Base-by-base conservation (phyloP, 306 rosid species). In the Parietaria judaica region DNA sequence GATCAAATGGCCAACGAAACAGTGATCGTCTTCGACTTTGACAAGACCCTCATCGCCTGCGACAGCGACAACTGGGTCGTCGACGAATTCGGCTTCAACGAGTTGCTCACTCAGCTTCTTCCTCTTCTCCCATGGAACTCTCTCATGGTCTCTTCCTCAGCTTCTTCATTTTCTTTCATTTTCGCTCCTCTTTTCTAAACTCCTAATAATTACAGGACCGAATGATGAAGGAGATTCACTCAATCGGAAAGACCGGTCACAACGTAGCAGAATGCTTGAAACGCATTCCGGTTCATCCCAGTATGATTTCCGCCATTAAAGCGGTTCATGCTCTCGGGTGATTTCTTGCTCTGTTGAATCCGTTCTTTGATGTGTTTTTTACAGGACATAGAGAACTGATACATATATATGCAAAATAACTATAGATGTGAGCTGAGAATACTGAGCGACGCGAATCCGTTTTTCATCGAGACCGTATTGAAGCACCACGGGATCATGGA, bases 51-150 rank as follows among this genome's bases (percentile, higher is more conserved):
- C 52, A 77, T 86, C 6, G 87, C 77, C 54, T 74, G 85, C 35
- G 95, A 86, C 65, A 81, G 84, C 52, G 86, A 86, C 70, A 79
- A 83, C 56, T 86, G 90, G 95, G 65, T 86, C n/a, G 81, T 83
- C 56, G 84, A 79, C 48, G 72, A 77, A 58, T 64, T 63, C 31
- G 79, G 81, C 53, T 63, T 78, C 68, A 75, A 76, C 35, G 41
- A 83, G 2, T 68, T 74, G 17, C 83, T 86, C 74, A 66, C 72
- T 56, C 67, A 77, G n/a, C 90, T 81, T 58, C 87, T 79, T 48
- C 86, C 79, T 34, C 70, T 5, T 69, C 62, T 62, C 64, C 78
- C 63, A 52, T 79, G 82, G 85, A 86, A 86, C 73, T 74, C 87
- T 61, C 79, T 83, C 51, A 86, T 86, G 87, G 95, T 83, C 14